Conservation (phyloP, 2,329 filamentous ascomycete species). For the Fusarium falciforme region DNA sequence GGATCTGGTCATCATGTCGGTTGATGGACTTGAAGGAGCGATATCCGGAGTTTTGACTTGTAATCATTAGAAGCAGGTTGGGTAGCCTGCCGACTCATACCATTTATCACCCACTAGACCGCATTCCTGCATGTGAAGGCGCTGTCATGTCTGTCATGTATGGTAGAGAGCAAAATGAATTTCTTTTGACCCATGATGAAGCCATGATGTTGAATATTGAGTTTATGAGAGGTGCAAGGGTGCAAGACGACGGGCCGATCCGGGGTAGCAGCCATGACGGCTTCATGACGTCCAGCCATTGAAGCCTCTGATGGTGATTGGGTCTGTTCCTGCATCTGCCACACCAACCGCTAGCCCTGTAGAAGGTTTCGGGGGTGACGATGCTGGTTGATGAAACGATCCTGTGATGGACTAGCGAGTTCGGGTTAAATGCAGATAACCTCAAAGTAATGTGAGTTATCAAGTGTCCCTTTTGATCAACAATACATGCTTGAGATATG, state of each 20-base stretch:
- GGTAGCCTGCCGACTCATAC: constrained; percentile 17
- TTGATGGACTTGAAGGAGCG: constrained; percentile 34
- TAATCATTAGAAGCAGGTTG: constrained; percentile 31
- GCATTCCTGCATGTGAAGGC: background rate
- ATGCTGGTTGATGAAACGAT: background rate
- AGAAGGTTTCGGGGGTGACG: background rate
- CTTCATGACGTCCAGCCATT: constrained; percentile 1
- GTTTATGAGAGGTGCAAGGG: background rate
- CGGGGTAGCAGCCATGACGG: constrained; percentile 4
- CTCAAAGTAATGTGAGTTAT: background rate
- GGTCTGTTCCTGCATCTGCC: constrained; percentile 22
- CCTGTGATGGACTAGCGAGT: background rate
- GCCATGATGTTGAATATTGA: background rate
- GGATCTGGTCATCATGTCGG: constrained; percentile 31
- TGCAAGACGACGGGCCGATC: constrained; percentile 11
- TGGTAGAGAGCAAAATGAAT: constrained; percentile 13
- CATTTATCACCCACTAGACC: constrained; percentile 4
- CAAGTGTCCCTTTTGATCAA: background rate
- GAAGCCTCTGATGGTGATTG: background rate
- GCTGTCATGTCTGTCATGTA: background rate
- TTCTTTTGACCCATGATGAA: background rate
- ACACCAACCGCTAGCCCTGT: constrained; percentile 6
- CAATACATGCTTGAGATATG: background rate
- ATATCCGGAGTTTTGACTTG: constrained; percentile 46
- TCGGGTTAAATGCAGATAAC: background rate